Base-by-base conservation (phyloP, 495 filamentous ascomycete genomes). In the Rostrohypoxylon terebratum region DNA sequence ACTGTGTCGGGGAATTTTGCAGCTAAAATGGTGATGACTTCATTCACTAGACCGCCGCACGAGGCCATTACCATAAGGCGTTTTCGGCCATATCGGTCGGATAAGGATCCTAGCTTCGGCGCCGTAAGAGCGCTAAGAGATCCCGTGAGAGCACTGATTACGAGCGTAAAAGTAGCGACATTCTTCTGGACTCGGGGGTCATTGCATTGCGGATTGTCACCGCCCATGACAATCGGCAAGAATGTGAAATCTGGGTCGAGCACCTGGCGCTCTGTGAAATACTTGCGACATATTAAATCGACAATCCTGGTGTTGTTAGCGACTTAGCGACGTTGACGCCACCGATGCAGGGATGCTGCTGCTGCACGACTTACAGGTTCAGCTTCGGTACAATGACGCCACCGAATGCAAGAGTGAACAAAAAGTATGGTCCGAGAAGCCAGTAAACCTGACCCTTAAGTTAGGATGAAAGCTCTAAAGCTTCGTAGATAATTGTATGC, bases 11-110 rank as follows among this genome's bases (percentile, higher is more conserved):
- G 90, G 75, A 87, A 92, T 68, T 85, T 91, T 42, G 88, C 93
- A 13, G 94, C 88, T 5, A 94, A 69, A 36, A 96, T 91, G 28
- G 91, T 93, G 58, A 96, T 87, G 42, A 90, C 75, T 77, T 98
- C 96, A 48, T 81, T 85, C 0, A 88, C 53, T 0, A 97, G 83
- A 44, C 89, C 87, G 8, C 93, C 94, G 1, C 87, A 76, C 11
- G 90, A 90, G 21, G 88, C 86, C 34, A 93, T 71, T 13, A 90
- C 85, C 60, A 98, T 87, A 40, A 97, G 75, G 16, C 76, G 83
- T 48, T 89, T 92, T 51, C 96, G 87, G 1, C 96, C 96, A 81
- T 94, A 92, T 5, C 93, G 90, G 82, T 99, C 96, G 1, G 95
- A 98, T 20, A 97, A 80, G 0, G 90, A 86, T 2, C 96, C 96